Evolutionary conservation across 371 early-diverging fungal species (phyloP), one percentile per base, ranked within the genome.

Genomic region (Rozella allomycis): DNA sequence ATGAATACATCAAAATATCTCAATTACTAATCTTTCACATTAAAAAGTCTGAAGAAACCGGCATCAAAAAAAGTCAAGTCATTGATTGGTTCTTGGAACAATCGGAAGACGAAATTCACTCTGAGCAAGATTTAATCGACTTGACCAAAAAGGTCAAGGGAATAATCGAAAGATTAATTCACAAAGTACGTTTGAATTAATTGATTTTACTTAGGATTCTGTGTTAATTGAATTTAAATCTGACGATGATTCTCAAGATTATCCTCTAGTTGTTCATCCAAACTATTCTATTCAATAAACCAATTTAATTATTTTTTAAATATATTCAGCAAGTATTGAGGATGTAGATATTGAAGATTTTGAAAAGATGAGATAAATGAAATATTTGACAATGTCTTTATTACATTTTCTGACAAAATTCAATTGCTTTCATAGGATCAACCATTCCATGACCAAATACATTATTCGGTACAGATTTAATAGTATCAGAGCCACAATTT

Each of bases 11-110:
- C 22, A 60, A 70, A 27, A 72, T 83, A 27, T 61, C 69, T 26
- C 49, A 70, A 9, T 25, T 25, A 12, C n/a, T 25, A 25, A 12
- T 25, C 25, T 10, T 59, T 76, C 60, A 47, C 85, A 25, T 59
- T 74, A 3, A 54, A 65, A 30, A 52, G 67, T 26, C 58, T 83
- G 38, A 62, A 66, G 23, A 47, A 61, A 27, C 37, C 41, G 12
- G 50, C 58, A 22, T 32, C 39, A 8, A 30, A 39, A 34, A 23
- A 28, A 31, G 46, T 28, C 27, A 55, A 54, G 34, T 36, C 42
- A 35, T 87, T 7, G 58, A 61, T 12, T 77, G 78, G 74, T 91
- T 81, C 47, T 47, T 94, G 22, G 70, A 70, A 30, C 22, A 39
- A 25, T 39, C 43, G 33, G 72, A 80, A 42, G 60, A 68, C n/a